Evolutionary conservation across 202 grass and related monocot genomes (phyloP).

Genomic region (Carex arenaria): DNA sequence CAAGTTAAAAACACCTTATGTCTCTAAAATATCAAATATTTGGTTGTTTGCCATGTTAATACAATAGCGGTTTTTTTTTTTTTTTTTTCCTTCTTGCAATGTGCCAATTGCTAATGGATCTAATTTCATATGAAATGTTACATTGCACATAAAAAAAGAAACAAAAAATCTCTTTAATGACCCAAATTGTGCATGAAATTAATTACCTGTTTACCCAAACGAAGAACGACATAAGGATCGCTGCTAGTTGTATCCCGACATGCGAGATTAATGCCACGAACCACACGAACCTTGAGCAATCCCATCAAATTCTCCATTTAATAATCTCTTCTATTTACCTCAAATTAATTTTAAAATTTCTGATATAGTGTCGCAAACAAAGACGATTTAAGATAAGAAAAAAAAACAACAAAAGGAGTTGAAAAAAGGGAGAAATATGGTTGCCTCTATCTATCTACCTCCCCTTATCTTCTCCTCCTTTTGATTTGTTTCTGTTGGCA

Average conservation of each 20-base stretch:
- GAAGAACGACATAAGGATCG: slow-evolving; percentile 78
- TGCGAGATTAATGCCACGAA: slow-evolving; percentile 80
- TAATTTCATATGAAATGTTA: not conserved
- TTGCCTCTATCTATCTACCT: slow-evolving; percentile 10
- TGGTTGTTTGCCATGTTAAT: not conserved
- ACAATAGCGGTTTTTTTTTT: not conserved
- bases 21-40: not conserved
- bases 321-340: slow-evolving; percentile 1
- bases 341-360: not conserved
- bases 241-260: slow-evolving; percentile 81
- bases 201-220: slow-evolving; percentile 59
- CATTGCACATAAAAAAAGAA: not conserved
- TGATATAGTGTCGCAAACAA: not conserved
- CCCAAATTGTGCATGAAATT: not conserved
- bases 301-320: slow-evolving; percentile 57
- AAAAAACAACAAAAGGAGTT: not conserved
- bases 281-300: slow-evolving; percentile 56
- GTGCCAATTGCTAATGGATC: not conserved
- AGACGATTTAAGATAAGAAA: not conserved
- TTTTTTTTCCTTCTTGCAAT: too few relatives aligned
- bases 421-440: not conserved
- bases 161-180: not conserved
- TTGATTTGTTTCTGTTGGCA: slow-evolving; percentile 12
- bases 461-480: slow-evolving; percentile 5
- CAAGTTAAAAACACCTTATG: not conserved